Conservation (phyloP, 768 basidiomycete species). For the Lactifluus volemus region DNA sequence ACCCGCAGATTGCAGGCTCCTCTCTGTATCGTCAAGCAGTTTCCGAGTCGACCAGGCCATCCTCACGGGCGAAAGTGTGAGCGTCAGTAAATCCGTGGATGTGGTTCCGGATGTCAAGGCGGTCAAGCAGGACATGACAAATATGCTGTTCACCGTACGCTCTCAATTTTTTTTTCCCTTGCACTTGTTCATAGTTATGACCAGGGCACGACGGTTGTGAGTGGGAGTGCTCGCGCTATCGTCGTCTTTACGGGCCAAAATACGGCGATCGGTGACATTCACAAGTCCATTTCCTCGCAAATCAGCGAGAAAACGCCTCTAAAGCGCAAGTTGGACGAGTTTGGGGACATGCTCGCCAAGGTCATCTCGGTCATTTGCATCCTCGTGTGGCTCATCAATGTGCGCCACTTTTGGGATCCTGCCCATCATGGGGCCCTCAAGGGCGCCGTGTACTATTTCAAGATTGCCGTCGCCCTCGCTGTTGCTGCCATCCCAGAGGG, state of each 20-base stretch:
- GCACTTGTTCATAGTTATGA: neutral
- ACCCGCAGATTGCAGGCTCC: conserved; percentile 86
- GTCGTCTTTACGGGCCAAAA: conserved; percentile 79
- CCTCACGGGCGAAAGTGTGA: conserved; percentile 87
- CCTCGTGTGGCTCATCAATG: conserved; percentile 96
- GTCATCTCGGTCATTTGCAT: conserved; percentile 96
- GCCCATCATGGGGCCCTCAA: conserved; percentile 84
- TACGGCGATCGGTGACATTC: conserved; percentile 95
- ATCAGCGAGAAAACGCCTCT: conserved; percentile 94
- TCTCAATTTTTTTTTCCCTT: neutral
- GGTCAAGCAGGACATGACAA: conserved; percentile 97
- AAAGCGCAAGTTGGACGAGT: conserved; percentile 96
- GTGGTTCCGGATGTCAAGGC: conserved; percentile 65
- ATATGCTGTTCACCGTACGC: conserved; percentile 87
- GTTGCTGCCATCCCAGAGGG: conserved; percentile 99
- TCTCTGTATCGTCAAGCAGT: conserved; percentile 86
- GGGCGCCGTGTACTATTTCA: conserved; percentile 98
- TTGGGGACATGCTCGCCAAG: conserved; percentile 95
- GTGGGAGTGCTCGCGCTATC: conserved; percentile 79
- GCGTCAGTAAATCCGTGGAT: conserved; percentile 73
- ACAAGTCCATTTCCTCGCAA: conserved; percentile 90
- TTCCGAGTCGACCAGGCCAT: conserved; percentile 96
- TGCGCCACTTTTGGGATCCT: conserved; percentile 93
- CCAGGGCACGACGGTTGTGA: conserved; percentile 93
- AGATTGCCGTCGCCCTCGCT: conserved; percentile 97